Evolutionary conservation across 1,284 basidiomycete genomes (phyloP).

Genomic region (Microstroma glucosiphilum): DNA sequence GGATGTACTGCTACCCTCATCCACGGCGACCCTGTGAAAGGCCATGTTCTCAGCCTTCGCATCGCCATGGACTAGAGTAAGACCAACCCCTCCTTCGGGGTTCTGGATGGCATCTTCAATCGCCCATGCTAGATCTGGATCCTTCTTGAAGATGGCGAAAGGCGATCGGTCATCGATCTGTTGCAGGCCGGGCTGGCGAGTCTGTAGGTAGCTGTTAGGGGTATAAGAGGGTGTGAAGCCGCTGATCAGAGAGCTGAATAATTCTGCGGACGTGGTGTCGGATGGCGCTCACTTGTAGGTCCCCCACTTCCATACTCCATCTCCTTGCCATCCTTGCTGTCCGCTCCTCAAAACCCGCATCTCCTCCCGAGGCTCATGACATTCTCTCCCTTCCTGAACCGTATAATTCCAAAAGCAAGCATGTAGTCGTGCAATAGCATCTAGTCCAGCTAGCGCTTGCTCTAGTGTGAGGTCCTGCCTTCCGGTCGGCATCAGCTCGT

Average conservation of each 20-base stretch:
- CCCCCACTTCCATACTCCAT: slow-evolving; percentile 26
- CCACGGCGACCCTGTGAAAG: slow-evolving; percentile 12
- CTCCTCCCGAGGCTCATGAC: background rate
- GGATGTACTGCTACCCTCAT: background rate
- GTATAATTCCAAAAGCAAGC: slow-evolving; percentile 3
- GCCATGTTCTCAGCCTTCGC: slow-evolving; percentile 36
- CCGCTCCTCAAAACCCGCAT: slow-evolving; percentile 9
- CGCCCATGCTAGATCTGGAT: too few relatives aligned
- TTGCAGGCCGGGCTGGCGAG: too few relatives aligned
- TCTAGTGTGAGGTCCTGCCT: too few relatives aligned
- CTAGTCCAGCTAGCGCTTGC: background rate
- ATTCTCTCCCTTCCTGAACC: background rate
- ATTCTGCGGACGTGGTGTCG: too few relatives aligned
- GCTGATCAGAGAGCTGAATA: too few relatives aligned
- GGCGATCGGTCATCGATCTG: too few relatives aligned
- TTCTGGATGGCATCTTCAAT: too few relatives aligned
- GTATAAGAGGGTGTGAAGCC: too few relatives aligned
- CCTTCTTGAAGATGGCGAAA: too few relatives aligned
- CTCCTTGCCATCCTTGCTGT: slow-evolving; percentile 11
- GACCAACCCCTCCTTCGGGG: too few relatives aligned
- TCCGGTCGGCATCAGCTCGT: too few relatives aligned
- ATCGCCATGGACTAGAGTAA: slow-evolving; percentile 31
- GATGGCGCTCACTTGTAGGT: slow-evolving; percentile 25
- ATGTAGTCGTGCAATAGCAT: slow-evolving; percentile 14
- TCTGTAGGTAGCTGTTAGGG: too few relatives aligned